Base-by-base conservation (phyloP, 352 stramenopile genomes). In the Nothophytophthora sp. region DNA sequence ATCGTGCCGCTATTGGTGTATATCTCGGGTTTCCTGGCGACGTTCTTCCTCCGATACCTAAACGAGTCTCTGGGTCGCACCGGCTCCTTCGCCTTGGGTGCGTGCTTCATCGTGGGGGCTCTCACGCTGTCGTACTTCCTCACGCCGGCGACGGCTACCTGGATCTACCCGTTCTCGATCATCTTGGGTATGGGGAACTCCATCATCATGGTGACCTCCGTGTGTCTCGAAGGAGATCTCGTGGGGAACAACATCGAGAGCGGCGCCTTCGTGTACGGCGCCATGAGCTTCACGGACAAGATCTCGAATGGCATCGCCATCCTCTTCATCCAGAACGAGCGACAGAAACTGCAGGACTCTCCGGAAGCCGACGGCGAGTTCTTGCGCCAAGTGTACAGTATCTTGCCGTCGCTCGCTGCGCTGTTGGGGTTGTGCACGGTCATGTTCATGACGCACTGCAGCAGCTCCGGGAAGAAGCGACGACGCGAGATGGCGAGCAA, bases 271-370 rank as follows among this genome's bases (percentile, higher is more conserved):
- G 85, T 95, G 23, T 95, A 92, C 60, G 85, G 85, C 20, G 77
- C 81, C 8, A 91, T 95, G 81, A 92, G 82, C 48, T 92, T 95
- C 60, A 91, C 81, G 13, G 85, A 95, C 67, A 95, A 95, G 42
- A 88, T 92, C 50, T 92, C 80, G 35, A 93, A 92, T 47, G 85
- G 85, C 10, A 68, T 92, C 25, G 80, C 79, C 23, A 88, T 95
- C 35, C 50, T 95, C 16, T 53, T 91, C 9, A 91, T 93, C 39
- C 85, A 95, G 57, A 89, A 93, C 53, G 73, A 83, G 36, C 82
- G 82, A 30, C 65, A 93, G 49, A 76, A 85, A 60, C 64, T 91
- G 13, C 72, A 85, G 55, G 48, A 75, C 13, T 39, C 70, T n/a
- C 74, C 78, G 0, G 51, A 60, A 4, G 52, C 86, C 40, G 82